These are phyloP conservation scores for Phytophthora cajani DNA, from an alignment of 352 stramenopile genomes.

Conservation along the genomic window DNA sequence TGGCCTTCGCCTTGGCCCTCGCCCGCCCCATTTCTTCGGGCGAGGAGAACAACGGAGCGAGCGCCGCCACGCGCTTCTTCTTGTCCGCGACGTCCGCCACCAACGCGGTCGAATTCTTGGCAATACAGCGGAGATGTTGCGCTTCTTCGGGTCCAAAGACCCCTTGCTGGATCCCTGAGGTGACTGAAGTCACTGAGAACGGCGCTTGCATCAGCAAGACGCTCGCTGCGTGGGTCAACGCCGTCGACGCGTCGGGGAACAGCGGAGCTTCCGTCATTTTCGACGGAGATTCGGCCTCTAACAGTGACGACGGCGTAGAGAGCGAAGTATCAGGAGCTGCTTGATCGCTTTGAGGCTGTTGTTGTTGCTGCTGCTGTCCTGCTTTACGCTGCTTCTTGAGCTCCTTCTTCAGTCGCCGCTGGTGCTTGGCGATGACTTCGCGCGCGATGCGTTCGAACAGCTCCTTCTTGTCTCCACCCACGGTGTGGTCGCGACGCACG, in stretches of 20 bases:
- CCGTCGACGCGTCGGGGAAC: constrained; percentile 28
- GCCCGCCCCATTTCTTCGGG: constrained; percentile 31
- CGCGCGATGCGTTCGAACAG: constrained; percentile 42
- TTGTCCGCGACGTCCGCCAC: constrained; percentile 23
- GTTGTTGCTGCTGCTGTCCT: not conserved
- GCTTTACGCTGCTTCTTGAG: constrained; percentile 20
- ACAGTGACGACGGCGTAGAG: constrained; percentile 7
- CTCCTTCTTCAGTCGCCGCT: constrained; percentile 40
- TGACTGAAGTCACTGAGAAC: constrained; percentile 54
- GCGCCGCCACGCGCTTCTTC: constrained; percentile 29
- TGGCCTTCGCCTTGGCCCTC: constrained; percentile 23
- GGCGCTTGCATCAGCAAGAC: constrained; percentile 35
- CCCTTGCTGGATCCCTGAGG: constrained; percentile 40
- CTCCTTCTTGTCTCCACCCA: constrained; percentile 38
- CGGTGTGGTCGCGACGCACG: constrained; percentile 42
- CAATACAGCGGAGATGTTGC: constrained; percentile 40
- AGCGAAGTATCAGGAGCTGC: not conserved
- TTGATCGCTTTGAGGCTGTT: constrained; percentile 7
- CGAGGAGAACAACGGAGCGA: constrained; percentile 40
- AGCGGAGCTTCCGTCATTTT: constrained; percentile 8
- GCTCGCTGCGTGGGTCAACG: constrained; percentile 30
- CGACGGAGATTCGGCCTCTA: constrained; percentile 21
- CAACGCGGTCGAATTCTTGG: constrained; percentile 30
- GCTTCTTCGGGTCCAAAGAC: constrained; percentile 58
- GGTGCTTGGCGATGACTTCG: constrained; percentile 52